Percentiles rank a stretch among this genome's conserved stretches.
These are phyloP conservation scores for Xylaria palmicola DNA, from an alignment of 495 filamentous ascomycete genomes.

Conservation along the genomic window DNA sequence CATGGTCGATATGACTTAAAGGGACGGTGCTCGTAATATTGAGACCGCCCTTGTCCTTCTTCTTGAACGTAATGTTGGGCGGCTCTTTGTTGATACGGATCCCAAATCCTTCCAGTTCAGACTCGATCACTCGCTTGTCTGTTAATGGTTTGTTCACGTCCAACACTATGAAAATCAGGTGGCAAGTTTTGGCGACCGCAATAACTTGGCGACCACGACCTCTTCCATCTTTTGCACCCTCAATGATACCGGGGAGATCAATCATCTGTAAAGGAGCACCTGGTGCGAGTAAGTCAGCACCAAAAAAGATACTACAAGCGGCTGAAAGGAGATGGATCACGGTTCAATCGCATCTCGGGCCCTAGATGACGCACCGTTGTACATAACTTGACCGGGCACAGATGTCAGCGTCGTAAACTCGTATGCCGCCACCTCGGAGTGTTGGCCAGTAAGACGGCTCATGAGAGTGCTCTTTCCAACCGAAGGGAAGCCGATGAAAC, in stretches of 20 bases:
- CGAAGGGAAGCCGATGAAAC: conserved; percentile 85
- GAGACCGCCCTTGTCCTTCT: conserved; percentile 98
- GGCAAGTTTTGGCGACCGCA: conserved; percentile 97
- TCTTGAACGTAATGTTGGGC: conserved; percentile 96
- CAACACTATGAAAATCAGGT: conserved; percentile 97
- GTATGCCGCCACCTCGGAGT: conserved; percentile 96
- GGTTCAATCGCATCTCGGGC: not conserved
- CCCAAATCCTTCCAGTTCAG: conserved; percentile 95
- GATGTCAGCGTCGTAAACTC: conserved; percentile 98
- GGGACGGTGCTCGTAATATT: conserved; percentile 91
- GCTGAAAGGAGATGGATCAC: not conserved
- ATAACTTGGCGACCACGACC: conserved; percentile 98
- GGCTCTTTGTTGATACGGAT: conserved; percentile 97
- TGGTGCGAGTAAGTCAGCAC: conserved; percentile 14
- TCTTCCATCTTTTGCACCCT: conserved; percentile 97
- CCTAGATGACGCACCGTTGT: conserved; percentile 61
- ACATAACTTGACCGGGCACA: conserved; percentile 92
- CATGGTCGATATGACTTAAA: conserved; percentile 86
- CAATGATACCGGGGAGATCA: conserved; percentile 97
- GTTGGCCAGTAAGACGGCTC: conserved; percentile 90
- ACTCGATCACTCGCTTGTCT: conserved; percentile 94
- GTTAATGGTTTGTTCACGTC: conserved; percentile 98
- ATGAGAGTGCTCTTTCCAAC: conserved; percentile 98
- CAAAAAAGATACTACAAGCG: too few relatives aligned
- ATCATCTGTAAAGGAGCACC: conserved; percentile 97